These are phyloP conservation scores for Rhytidiadelphus loreus DNA, from an alignment of 225 moss, liverwort and hornwort species.

Conservation along the genomic window DNA sequence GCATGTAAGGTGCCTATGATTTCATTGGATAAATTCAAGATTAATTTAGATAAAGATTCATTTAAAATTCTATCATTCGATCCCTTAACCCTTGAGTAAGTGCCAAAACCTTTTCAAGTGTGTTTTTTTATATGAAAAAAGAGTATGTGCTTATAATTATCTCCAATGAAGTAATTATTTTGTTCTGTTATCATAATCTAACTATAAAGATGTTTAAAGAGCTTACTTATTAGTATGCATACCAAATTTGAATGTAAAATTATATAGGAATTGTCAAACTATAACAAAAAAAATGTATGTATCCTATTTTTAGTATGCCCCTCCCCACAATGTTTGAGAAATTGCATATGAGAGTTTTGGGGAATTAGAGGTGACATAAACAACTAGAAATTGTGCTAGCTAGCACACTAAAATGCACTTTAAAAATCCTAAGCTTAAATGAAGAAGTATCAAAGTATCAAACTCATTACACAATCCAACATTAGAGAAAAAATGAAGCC, in stretches of 20 bases:
- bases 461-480: neutral
- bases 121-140: too few species aligned
- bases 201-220: neutral
- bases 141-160: neutral
- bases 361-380: too few species aligned
- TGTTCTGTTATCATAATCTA: too few species aligned
- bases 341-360: neutral
- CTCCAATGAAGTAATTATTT: too few species aligned
- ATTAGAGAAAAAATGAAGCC: too few species aligned
- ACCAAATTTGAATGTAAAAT: neutral
- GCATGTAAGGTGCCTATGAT: neutral
- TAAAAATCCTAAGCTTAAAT: neutral
- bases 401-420: neutral
- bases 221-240: neutral
- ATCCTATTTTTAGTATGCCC: neutral
- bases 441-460: neutral
- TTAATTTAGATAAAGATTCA: neutral
- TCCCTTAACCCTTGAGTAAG: too few species aligned
- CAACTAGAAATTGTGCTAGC: fast-evolving
- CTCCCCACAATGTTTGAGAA: neutral
- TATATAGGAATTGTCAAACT: neutral
- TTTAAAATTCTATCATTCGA: neutral
- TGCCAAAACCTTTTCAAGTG: too few species aligned
- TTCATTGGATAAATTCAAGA: neutral
- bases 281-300: neutral